phyloP scores from a whole-genome alignment of 805 yeast genomes.

The Metschnikowia gelsemii region DNA sequence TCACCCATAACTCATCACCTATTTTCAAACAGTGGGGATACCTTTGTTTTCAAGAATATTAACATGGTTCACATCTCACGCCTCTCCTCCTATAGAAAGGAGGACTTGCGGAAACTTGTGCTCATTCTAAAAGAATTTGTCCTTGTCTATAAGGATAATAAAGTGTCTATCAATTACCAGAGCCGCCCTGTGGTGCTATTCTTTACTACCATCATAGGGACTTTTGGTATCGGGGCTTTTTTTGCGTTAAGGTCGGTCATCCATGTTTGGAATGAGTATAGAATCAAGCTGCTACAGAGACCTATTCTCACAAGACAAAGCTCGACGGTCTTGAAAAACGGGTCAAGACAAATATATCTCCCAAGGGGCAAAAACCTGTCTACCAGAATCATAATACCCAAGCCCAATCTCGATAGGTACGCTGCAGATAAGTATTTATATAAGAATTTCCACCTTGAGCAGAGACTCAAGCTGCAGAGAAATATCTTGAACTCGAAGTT shows the following conservation, averaged over 20 bases:
- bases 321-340: conserved; percentile 43
- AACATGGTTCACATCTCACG: conserved; percentile 38
- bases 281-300: conserved; percentile 27
- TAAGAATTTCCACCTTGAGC: conserved; percentile 43
- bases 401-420: conserved; percentile 48
- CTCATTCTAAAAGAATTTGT: conserved; percentile 38
- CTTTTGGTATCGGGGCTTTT: conserved; percentile 40
- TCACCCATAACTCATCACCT: no score
- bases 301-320: conserved; percentile 42
- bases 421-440: conserved; percentile 57
- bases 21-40: no score
- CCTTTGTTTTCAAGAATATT: background rate
- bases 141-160: conserved; percentile 34
- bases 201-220: conserved; percentile 38
- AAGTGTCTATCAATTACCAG: conserved; percentile 39
- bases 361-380: conserved; percentile 41
- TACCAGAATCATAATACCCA: conserved; percentile 46
- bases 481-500: conserved; percentile 57
- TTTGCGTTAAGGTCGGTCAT: conserved; percentile 32
- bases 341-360: conserved; percentile 49
- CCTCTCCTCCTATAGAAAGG: conserved; percentile 31
- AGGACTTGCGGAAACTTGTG: conserved; percentile 35
- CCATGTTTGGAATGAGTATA: conserved; percentile 31
- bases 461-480: conserved; percentile 30
- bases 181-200: conserved; percentile 44